Percentiles rank a stretch among this genome's conserved stretches.
These are phyloP conservation scores for Starmerella bombi DNA, from an alignment of 805 yeast species.

Conservation along the genomic window DNA sequence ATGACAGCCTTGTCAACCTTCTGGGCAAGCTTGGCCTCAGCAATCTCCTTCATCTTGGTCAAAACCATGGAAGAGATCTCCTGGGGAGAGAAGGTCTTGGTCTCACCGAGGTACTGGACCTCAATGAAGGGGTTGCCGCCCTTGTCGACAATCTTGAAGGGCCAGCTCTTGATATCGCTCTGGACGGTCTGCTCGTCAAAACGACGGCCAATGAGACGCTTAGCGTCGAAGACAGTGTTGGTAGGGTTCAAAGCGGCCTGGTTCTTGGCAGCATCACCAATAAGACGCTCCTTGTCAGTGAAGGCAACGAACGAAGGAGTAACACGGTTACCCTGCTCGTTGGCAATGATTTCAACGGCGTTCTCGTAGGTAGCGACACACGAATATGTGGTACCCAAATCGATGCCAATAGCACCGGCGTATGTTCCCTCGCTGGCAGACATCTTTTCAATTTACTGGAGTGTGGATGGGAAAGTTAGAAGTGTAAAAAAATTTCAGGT, in stretches of 20 bases:
- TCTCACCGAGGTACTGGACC: conserved; percentile 74
- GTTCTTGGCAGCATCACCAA: conserved; percentile 96
- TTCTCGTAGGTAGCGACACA: conserved; percentile 92
- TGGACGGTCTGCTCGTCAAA: conserved; percentile 72
- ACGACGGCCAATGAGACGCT: conserved; percentile 88
- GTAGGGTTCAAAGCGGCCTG: conserved; percentile 90
- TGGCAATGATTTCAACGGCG: conserved; percentile 92
- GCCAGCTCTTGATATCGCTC: conserved; percentile 88
- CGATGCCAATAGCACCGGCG: conserved; percentile 99
- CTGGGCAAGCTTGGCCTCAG: conserved; percentile 71
- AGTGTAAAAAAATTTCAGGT: conserved; percentile 14
- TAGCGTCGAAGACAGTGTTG: conserved; percentile 78
- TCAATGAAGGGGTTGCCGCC: conserved; percentile 69
- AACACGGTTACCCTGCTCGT: conserved; percentile 97
- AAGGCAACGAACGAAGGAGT: conserved; percentile 95
- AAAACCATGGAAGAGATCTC: conserved; percentile 90
- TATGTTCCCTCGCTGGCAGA: conserved; percentile 70
- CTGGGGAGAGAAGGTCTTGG: conserved; percentile 81
- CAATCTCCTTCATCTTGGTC: conserved; percentile 74
- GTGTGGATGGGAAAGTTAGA: conserved; percentile 7
- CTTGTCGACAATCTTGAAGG: conserved; percentile 64
- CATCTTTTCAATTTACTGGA: conserved; percentile 18
- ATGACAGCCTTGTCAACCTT: conserved; percentile 72
- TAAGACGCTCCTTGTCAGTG: conserved; percentile 82
- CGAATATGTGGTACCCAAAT: conserved; percentile 90